Conservation (phyloP, 495 filamentous ascomycete genomes). For the Penicillium cosmopolitanum region DNA sequence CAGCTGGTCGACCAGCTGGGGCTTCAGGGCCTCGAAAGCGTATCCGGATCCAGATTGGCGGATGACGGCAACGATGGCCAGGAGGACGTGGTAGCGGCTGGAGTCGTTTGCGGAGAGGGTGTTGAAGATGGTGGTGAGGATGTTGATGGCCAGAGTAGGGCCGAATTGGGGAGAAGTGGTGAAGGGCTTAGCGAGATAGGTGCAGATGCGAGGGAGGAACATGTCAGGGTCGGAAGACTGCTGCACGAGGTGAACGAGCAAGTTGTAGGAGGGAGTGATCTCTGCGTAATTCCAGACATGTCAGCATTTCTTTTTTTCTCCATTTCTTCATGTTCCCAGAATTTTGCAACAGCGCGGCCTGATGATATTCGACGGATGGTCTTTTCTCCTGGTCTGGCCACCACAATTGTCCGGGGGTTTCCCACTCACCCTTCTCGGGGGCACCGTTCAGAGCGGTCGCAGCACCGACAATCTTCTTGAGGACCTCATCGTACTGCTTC, state of each 20-base stretch:
- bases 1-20: constrained; percentile 73
- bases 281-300: constrained; percentile 52
- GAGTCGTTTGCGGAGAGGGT: constrained; percentile 75
- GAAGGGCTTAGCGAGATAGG: constrained; percentile 84
- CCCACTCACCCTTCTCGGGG: constrained; percentile 76
- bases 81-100: constrained; percentile 84
- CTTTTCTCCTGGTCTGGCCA: constrained; percentile 8
- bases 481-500: constrained; percentile 78
- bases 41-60: constrained; percentile 65
- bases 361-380: constrained; percentile 27
- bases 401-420: neutral
- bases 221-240: constrained; percentile 80
- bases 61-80: constrained; percentile 80
- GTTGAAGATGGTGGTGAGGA: constrained; percentile 96
- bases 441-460: constrained; percentile 73
- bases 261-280: constrained; percentile 92
- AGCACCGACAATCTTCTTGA: constrained; percentile 84
- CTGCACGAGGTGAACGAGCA: constrained; percentile 87
- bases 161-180: constrained; percentile 83
- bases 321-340: constrained; percentile 1
- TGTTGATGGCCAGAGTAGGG: constrained; percentile 78
- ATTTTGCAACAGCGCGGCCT: constrained; percentile 7
- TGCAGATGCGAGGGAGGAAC: constrained; percentile 84
- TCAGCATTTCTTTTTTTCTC: constrained; percentile 13
- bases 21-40: constrained; percentile 78